Percentiles rank a stretch among this genome's conserved stretches.
phyloP scores from a whole-genome alignment of 2,329 filamentous ascomycete genomes.

The Basipetospora sp. region DNA sequence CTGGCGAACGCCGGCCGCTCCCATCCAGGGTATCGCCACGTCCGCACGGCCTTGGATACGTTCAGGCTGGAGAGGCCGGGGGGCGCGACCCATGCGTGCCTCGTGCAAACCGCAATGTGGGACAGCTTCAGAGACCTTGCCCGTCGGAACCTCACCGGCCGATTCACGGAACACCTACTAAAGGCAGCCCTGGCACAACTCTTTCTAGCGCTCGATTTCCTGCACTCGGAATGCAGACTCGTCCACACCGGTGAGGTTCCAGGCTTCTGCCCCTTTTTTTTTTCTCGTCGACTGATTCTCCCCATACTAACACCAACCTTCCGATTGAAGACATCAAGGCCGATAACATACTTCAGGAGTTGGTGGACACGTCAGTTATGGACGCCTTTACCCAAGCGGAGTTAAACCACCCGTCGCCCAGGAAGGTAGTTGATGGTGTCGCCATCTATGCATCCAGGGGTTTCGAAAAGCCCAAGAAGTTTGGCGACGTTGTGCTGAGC shows the following conservation, averaged over 20 bases:
- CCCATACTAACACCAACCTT: neutral
- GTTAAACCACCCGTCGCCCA: constrained; percentile 12
- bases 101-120: constrained; percentile 24
- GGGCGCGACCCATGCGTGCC: constrained; percentile 18
- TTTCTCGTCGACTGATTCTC: neutral
- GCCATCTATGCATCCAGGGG: constrained; percentile 12
- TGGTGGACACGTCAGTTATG: neutral
- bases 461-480: constrained; percentile 12
- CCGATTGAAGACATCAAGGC: constrained; percentile 24
- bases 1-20: constrained; percentile 10
- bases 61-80: constrained; percentile 17
- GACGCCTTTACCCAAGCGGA: constrained; percentile 10
- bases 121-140: constrained; percentile 25
- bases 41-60: constrained; percentile 18
- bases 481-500: constrained; percentile 14
- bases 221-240: constrained; percentile 27
- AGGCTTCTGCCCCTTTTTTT: neutral
- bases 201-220: constrained; percentile 24
- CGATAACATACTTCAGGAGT: constrained; percentile 23
- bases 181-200: constrained; percentile 18
- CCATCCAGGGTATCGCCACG: constrained; percentile 16
- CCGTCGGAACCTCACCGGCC: constrained; percentile 19
- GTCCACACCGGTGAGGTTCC: constrained; percentile 25
- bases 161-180: constrained; percentile 24
- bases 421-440: constrained; percentile 13